Conservation (phyloP, 495 filamentous ascomycete genomes). For the Hamigera avellanea region DNA sequence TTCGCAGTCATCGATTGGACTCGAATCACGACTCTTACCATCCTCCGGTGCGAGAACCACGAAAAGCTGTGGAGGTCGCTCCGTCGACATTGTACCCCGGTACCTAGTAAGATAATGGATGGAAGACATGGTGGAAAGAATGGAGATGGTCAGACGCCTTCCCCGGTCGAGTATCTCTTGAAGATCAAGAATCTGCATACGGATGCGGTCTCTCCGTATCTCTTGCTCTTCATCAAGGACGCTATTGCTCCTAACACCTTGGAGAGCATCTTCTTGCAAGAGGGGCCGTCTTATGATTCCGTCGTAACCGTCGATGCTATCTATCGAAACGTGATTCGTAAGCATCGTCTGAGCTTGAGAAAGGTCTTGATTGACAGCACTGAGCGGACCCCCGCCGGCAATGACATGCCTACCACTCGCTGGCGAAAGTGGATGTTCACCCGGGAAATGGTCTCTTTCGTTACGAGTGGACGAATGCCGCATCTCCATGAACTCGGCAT, state of each 20-base stretch:
- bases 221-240: slow-evolving; percentile 79
- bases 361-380: slow-evolving; percentile 73
- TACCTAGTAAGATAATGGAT: slow-evolving; percentile 7
- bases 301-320: slow-evolving; percentile 61
- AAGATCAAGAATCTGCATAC: slow-evolving; percentile 74
- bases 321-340: slow-evolving; percentile 59
- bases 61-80: slow-evolving; percentile 76
- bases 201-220: slow-evolving; percentile 60
- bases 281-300: slow-evolving; percentile 44
- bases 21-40: slow-evolving; percentile 61
- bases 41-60: slow-evolving; percentile 68
- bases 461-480: slow-evolving; percentile 75
- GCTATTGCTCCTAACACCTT: slow-evolving; percentile 76
- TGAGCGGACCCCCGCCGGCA: slow-evolving; percentile 29
- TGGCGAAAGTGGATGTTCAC: slow-evolving; percentile 72
- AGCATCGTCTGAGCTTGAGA: slow-evolving; percentile 61
- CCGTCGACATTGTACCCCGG: slow-evolving; percentile 57
- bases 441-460: slow-evolving; percentile 60
- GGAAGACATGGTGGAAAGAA: background rate
- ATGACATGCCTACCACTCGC: slow-evolving; percentile 22
- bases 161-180: slow-evolving; percentile 48
- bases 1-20: slow-evolving; percentile 72
- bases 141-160: slow-evolving; percentile 7
- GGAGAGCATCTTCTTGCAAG: slow-evolving; percentile 77
- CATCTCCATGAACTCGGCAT: slow-evolving; percentile 66